phyloP scores from a whole-genome alignment of 2,329 filamentous ascomycete genomes.

The Microcyclosporella mali region DNA sequence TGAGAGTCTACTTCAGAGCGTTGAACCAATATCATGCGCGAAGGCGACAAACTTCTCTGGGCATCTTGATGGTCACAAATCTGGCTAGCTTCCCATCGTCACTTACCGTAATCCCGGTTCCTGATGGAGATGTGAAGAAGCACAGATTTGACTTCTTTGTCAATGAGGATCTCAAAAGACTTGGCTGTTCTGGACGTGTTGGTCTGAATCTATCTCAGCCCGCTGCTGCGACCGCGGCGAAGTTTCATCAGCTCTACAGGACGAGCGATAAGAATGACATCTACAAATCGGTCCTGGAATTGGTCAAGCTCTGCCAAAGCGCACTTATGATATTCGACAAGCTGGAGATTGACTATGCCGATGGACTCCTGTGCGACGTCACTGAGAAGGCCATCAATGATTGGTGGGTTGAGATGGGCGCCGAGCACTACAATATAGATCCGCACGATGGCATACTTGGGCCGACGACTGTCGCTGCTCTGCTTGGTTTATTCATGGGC shows the following conservation, averaged over 20 bases:
- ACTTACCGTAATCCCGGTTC: slow-evolving; percentile 83
- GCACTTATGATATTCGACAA: slow-evolving; percentile 84
- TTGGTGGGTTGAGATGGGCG: slow-evolving; percentile 94
- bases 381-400: slow-evolving; percentile 85
- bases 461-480: slow-evolving; percentile 79
- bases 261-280: slow-evolving; percentile 77
- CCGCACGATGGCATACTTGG: slow-evolving; percentile 89
- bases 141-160: slow-evolving; percentile 83
- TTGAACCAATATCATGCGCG: slow-evolving; percentile 80
- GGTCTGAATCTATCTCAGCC: slow-evolving; percentile 76
- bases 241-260: slow-evolving; percentile 86
- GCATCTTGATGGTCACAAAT: slow-evolving; percentile 89
- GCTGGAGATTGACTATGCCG: slow-evolving; percentile 79
- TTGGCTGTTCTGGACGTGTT: slow-evolving; percentile 85
- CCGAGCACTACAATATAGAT: slow-evolving; percentile 86
- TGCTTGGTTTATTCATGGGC: slow-evolving; percentile 83
- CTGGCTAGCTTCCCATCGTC: slow-evolving; percentile 86
- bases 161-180: slow-evolving; percentile 85
- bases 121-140: slow-evolving; percentile 74
- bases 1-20: slow-evolving; percentile 80
- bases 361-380: slow-evolving; percentile 86
- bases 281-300: slow-evolving; percentile 71
- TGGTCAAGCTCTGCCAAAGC: slow-evolving; percentile 86
- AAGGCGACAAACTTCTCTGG: slow-evolving; percentile 72
- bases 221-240: slow-evolving; percentile 74